Conservation (phyloP, 169 alveolate species). For the Cryptosporidium meleagridis region DNA sequence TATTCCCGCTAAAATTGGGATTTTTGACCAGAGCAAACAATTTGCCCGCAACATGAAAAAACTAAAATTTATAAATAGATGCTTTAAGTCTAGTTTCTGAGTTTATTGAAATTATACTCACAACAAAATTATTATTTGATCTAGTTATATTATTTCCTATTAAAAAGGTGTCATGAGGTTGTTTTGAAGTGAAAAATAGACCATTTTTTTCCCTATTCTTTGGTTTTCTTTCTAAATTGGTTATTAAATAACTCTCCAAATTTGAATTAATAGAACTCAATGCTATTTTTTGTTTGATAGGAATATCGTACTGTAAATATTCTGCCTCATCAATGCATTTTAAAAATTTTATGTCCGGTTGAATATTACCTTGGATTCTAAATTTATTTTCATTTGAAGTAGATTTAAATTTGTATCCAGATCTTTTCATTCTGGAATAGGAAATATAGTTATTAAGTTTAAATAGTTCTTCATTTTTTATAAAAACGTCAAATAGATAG, state of each 20-base stretch:
- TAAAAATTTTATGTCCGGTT: neutral
- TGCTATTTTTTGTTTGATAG: neutral
- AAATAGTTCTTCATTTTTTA: neutral
- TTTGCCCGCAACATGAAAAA: neutral
- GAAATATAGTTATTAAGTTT: constrained; percentile 24
- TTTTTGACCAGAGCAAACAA: neutral
- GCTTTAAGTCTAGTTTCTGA: constrained; percentile 40
- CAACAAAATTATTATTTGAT: neutral
- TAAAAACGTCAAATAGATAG: neutral
- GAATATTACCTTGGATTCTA: neutral
- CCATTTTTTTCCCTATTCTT: neutral
- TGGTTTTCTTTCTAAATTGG: neutral
- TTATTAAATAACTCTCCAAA: neutral
- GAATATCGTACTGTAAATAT: neutral
- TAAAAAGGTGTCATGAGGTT: constrained; percentile 10
- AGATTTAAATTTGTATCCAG: constrained; percentile 15
- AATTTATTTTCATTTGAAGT: neutral
- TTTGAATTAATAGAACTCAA: neutral
- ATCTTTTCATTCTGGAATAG: constrained; percentile 47
- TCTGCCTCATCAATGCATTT: neutral
- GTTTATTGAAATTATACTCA: constrained; percentile 35
- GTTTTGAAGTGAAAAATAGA: neutral
- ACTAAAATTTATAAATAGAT: neutral
- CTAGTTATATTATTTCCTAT: neutral
- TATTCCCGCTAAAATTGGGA: constrained; percentile 19